Evolutionary conservation across 345 rosid genomes (phyloP).

Genomic region (Lenwebbia sp.): DNA sequence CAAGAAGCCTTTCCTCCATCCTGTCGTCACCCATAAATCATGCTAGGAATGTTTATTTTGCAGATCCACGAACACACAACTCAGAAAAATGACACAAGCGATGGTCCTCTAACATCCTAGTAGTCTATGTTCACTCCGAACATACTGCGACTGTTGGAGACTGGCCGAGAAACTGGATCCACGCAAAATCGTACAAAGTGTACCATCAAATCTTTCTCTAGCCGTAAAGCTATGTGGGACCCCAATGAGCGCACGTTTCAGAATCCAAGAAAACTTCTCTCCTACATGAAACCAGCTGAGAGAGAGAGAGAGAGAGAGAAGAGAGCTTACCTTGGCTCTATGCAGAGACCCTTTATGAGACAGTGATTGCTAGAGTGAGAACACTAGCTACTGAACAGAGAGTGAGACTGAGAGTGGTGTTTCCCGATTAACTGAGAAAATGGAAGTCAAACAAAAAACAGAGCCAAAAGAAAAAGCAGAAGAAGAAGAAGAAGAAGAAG

Average conservation of each 20-base stretch:
- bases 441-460: neutral
- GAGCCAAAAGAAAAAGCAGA: neutral
- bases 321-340: neutral
- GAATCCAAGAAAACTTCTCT: neutral
- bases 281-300: neutral
- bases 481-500: too few species aligned
- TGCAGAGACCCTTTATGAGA: neutral
- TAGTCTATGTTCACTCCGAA: neutral
- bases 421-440: neutral
- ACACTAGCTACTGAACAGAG: neutral
- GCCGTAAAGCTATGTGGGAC: neutral
- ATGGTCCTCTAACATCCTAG: too few species aligned
- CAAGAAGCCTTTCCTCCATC: slow-evolving; percentile 20
- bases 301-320: neutral
- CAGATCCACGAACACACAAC: neutral
- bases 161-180: neutral
- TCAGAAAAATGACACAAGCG: neutral
- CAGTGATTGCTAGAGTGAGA: neutral
- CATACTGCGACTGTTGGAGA: neutral
- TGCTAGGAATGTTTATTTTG: neutral
- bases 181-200: neutral
- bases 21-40: neutral
- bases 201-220: too few species aligned
- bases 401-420: neutral
- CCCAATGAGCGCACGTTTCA: neutral